These are phyloP conservation scores for Schizophyllum amplum DNA, from an alignment of 1,284 basidiomycete species.

Conservation along the genomic window DNA sequence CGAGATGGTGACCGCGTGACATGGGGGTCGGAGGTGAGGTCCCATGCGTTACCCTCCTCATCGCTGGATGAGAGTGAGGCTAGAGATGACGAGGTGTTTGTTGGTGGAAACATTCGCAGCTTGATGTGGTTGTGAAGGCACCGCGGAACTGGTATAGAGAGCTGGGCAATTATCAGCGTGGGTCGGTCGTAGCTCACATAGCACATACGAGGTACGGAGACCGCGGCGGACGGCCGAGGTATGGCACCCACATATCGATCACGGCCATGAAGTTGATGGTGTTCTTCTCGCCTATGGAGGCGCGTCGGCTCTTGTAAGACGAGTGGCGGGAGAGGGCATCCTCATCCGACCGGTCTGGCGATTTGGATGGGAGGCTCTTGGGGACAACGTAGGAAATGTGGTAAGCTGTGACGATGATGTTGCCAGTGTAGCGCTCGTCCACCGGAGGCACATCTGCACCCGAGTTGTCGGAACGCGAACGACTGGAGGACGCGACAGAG, in stretches of 20 bases:
- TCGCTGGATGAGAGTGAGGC: constrained; percentile 70
- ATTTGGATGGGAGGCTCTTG: constrained; percentile 52
- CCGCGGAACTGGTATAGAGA: constrained; percentile 66
- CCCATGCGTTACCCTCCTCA: constrained; percentile 61
- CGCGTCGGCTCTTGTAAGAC: constrained; percentile 33
- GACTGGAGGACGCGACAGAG: constrained; percentile 29
- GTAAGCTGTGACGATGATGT: constrained; percentile 68
- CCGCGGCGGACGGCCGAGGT: constrained; percentile 52
- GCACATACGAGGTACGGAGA: constrained; percentile 60
- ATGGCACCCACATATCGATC: constrained; percentile 68
- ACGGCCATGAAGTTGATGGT: constrained; percentile 68
- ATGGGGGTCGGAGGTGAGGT: constrained; percentile 67
- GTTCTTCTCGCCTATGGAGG: constrained; percentile 49
- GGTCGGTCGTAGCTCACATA: constrained; percentile 1
- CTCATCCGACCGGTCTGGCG: constrained; percentile 19
- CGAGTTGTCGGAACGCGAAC: constrained; percentile 15
- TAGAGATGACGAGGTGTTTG: constrained; percentile 47
- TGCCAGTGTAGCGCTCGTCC: constrained; percentile 62
- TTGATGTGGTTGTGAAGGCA: constrained; percentile 70
- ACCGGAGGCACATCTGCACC: constrained; percentile 26
- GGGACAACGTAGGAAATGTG: constrained; percentile 69
- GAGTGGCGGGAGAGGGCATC: constrained; percentile 27
- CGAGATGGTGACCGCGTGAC: constrained; percentile 48
- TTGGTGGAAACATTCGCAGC: constrained; percentile 61
- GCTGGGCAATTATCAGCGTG: constrained; percentile 27